Evolutionary conservation across 305 asterid genomes (phyloP).

Genomic region (Fraxinus velutina): DNA sequence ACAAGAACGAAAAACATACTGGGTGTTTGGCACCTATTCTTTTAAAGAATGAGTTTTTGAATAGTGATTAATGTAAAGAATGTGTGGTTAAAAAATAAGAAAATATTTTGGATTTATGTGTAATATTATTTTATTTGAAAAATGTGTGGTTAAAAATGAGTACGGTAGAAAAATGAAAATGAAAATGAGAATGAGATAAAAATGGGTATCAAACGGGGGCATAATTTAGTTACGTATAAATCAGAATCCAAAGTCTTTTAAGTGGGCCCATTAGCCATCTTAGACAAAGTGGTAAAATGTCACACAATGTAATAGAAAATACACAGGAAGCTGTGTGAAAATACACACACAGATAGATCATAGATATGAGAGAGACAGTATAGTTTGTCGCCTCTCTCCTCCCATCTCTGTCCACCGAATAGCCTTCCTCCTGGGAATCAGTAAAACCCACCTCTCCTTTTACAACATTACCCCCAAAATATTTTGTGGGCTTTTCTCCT

Average conservation of each 20-base stretch:
- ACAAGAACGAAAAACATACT: not conserved
- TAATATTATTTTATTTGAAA: too few species aligned
- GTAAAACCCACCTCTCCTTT: slow-evolving; percentile 19
- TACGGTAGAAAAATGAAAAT: too few species aligned
- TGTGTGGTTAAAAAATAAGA: too few species aligned
- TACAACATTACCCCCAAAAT: not conserved
- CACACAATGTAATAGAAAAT: slow-evolving; percentile 9
- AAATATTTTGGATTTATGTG: too few species aligned
- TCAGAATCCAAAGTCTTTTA: slow-evolving; percentile 36
- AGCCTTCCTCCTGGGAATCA: slow-evolving; percentile 24
- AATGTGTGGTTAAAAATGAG: too few species aligned
- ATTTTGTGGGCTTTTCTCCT: slow-evolving; percentile 18
- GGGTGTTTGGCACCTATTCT: too few species aligned
- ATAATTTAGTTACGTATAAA: slow-evolving; percentile 15
- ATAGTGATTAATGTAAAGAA: too few species aligned
- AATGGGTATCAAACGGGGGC: too few species aligned
- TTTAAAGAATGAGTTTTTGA: too few species aligned
- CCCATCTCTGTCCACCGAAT: slow-evolving; percentile 33
- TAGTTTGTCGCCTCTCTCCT: slow-evolving; percentile 31
- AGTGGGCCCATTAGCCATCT: slow-evolving; percentile 16
- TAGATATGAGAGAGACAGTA: slow-evolving; percentile 32
- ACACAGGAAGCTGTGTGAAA: slow-evolving; percentile 24
- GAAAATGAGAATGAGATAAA: too few species aligned
- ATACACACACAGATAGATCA: not conserved
- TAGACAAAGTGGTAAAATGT: slow-evolving; percentile 21